A percentile compares a stretch with the other conserved stretches of the same genome.
Evolutionary conservation across 2,329 filamentous ascomycete species (phyloP).

Genomic region (Cytospora mali): DNA sequence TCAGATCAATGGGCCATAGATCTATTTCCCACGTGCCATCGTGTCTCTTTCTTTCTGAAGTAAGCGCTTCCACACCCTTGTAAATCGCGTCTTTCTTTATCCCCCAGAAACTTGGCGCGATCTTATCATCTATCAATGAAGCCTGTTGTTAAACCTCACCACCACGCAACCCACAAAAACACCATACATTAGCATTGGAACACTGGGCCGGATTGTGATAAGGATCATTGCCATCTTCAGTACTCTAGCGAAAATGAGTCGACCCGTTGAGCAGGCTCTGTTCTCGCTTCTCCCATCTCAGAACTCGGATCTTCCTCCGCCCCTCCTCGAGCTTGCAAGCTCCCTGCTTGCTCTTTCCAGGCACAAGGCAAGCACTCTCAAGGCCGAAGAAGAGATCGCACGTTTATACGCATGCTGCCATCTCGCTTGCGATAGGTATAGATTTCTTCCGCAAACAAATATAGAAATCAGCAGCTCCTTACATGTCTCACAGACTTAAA

Average conservation of each 20-base stretch:
- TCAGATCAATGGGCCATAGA: background rate
- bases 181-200: background rate
- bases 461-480: conserved; percentile 7
- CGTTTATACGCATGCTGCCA: conserved; percentile 82
- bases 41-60: conserved; percentile 8
- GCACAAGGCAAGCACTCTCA: conserved; percentile 74
- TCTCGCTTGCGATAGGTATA: conserved; percentile 82
- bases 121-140: background rate
- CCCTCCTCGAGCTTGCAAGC: conserved; percentile 71
- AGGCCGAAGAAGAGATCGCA: conserved; percentile 85
- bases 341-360: conserved; percentile 81
- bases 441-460: background rate
- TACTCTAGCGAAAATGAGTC: conserved; percentile 61
- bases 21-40: conserved; percentile 23
- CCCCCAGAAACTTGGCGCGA: conserved; percentile 13
- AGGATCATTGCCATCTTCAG: background rate
- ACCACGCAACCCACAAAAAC: background rate
- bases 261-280: conserved; percentile 72
- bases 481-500: conserved; percentile 61
- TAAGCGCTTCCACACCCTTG: conserved; percentile 9
- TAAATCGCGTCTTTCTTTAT: conserved; percentile 16
- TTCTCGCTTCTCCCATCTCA: conserved; percentile 75
- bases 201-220: background rate
- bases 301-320: conserved; percentile 65
- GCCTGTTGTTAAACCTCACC: background rate